Evolutionary conservation across 2,329 filamentous ascomycete genomes (phyloP).

Genomic region (Epichloe bromicola): DNA sequence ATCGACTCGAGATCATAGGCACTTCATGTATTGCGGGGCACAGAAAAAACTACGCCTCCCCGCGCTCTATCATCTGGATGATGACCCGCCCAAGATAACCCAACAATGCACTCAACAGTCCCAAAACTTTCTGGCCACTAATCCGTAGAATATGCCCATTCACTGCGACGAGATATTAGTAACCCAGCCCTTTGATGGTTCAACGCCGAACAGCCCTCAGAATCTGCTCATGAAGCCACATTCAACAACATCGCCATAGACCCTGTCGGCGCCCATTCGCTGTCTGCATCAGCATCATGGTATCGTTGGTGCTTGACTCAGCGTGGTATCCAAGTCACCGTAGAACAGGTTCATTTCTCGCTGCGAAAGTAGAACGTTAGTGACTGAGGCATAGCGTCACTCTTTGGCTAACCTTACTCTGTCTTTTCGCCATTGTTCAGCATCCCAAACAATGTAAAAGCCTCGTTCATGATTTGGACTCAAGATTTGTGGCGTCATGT

Average conservation of each 20-base stretch:
- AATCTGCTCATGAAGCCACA: conserved; percentile 10
- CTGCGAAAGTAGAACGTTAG: conserved; percentile 26
- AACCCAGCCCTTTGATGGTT: conserved; percentile 16
- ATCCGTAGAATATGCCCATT: conserved; percentile 15
- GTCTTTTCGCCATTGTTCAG: conserved; percentile 48
- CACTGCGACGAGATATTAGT: conserved; percentile 16
- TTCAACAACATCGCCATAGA: conserved; percentile 5
- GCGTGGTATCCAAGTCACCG: conserved; percentile 43
- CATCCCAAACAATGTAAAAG: conserved; percentile 55
- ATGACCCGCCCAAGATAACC: conserved; percentile 10
- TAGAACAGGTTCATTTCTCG: conserved; percentile 49
- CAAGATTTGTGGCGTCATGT: conserved; percentile 48
- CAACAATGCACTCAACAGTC: conserved; percentile 15
- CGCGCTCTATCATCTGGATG: conserved; percentile 6
- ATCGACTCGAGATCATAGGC: not conserved
- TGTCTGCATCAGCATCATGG: conserved; percentile 10
- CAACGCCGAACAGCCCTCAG: conserved; percentile 17
- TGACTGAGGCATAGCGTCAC: not conserved
- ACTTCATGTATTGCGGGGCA: not conserved
- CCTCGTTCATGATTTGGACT: conserved; percentile 48
- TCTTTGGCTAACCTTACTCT: conserved; percentile 40
- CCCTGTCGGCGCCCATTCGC: not conserved
- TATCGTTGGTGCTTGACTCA: conserved; percentile 19
- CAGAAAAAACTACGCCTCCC: conserved; percentile 1
- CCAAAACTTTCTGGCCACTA: conserved; percentile 13